Percentiles rank a stretch among this genome's conserved stretches.
phyloP scores from a whole-genome alignment of 2,329 filamentous ascomycete species.

The Diaporthe velutina region DNA sequence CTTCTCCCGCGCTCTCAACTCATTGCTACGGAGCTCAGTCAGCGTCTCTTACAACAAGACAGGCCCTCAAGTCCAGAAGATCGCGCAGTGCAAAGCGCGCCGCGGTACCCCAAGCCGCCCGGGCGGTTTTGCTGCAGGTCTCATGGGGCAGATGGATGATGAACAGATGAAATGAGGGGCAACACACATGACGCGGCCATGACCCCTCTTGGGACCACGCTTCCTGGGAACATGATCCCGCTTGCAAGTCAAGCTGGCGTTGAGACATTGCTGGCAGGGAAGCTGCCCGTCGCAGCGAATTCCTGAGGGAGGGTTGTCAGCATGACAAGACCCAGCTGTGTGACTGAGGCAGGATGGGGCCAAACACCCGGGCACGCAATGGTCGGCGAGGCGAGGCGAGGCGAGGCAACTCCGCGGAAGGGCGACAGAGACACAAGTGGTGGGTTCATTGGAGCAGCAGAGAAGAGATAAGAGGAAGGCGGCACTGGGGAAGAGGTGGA shows the following conservation, averaged over 20 bases:
- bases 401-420: not conserved
- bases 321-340: not conserved
- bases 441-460: not conserved
- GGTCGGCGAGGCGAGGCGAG: not conserved
- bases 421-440: conserved; percentile 2
- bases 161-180: not conserved
- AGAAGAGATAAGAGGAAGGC: conserved; percentile 33
- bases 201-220: conserved; percentile 72
- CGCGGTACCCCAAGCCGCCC: not conserved
- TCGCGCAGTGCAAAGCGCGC: not conserved
- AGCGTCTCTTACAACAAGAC: not conserved
- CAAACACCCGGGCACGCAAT: conserved; percentile 30
- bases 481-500: conserved; percentile 19
- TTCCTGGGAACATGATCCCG: conserved; percentile 75
- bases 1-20: conserved; percentile 65
- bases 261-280: conserved; percentile 72
- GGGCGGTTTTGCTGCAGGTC: not conserved
- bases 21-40: conserved; percentile 53
- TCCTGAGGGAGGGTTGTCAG: conserved; percentile 46
- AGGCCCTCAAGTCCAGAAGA: not conserved
- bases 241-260: conserved; percentile 71
- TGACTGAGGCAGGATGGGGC: conserved; percentile 32
- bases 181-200: conserved; percentile 67
- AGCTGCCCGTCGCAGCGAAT: conserved; percentile 60
- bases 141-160: not conserved